A percentile compares a stretch with the other conserved stretches of the same genome.
Evolutionary conservation across 495 filamentous ascomycete species (phyloP).

Genomic region (Penicillium chermesinum): DNA sequence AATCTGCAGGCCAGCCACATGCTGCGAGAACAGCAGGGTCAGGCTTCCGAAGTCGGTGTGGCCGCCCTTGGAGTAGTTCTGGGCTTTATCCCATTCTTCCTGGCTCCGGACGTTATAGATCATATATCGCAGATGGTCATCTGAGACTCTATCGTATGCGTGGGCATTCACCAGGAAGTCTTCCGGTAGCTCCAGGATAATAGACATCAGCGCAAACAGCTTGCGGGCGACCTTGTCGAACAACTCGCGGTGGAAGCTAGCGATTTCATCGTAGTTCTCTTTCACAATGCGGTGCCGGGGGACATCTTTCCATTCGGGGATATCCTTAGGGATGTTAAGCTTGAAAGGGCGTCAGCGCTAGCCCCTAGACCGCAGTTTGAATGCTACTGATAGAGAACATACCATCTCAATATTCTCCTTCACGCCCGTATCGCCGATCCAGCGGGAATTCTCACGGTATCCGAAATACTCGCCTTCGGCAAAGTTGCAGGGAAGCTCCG

Average conservation of each 20-base stretch:
- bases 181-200: constrained; percentile 51
- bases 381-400: not conserved
- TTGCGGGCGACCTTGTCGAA: constrained; percentile 19
- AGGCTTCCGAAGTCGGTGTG: constrained; percentile 53
- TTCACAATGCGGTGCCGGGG: constrained; percentile 23
- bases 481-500: constrained; percentile 38
- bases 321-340: constrained; percentile 48
- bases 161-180: constrained; percentile 45
- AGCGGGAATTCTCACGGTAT: constrained; percentile 39
- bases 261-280: constrained; percentile 22
- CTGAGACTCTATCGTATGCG: constrained; percentile 40
- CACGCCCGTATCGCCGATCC: constrained; percentile 41
- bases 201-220: constrained; percentile 34
- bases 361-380: not conserved
- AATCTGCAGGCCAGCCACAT: constrained; percentile 50
- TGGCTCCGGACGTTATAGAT: constrained; percentile 45
- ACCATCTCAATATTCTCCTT: constrained; percentile 46
- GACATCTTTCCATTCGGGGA: constrained; percentile 33
- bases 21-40: constrained; percentile 52
- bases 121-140: constrained; percentile 53
- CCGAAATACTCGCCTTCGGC: constrained; percentile 43
- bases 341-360: constrained; percentile 9
- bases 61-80: constrained; percentile 40
- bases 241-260: constrained; percentile 19
- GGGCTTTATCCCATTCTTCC: constrained; percentile 40